Base-by-base conservation (phyloP, 1,284 basidiomycete species). In the Vanrija humicola region DNA sequence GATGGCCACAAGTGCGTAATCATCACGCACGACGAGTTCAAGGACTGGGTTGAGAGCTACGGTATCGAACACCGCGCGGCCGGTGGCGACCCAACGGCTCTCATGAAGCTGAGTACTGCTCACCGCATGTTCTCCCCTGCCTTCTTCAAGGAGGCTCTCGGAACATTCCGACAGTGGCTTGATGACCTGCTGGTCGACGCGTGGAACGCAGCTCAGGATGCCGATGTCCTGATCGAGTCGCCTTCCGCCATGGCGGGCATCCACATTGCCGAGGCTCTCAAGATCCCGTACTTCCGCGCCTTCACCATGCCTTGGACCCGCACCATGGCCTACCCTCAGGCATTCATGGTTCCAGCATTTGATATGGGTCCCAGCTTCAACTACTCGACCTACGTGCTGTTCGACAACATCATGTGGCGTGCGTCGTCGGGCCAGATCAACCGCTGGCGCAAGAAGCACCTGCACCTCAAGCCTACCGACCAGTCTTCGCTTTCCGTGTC, bases 41-140 rank as follows among this genome's bases (percentile, higher is more conserved):
- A 82, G 64, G 65, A 64, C 4, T 85, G 83, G 83, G 75, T 84
- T 38, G 79, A 83, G 63, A 79, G 83, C 5, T 86, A 84, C 68
- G 87, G 85, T 3, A 82, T 90, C 58, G 79, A 79, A 46, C 87
- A 89, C 72, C 78, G 83, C 18, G 81, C 83, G 47, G 85, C 87
- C 6, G 88, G 88, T 4, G 88, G 88, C 2, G 88, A 90, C 73
- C 88, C 88, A 0, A 87, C 85, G 0, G 84, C 85, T 34, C 73
- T 90, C 67, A 77, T 78, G 76, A 73, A 76, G 62, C 70, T 78
- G 5, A 72, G 68, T 40, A 73, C 77, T 25, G 79, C 79, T 49
- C 84, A 87, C 67, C 74, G 86, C 80, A 89, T 89, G 82, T 89
- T 90, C 74, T 88, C 87, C 0, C 84, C 88, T 0, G 84, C 86